Conservation (phyloP, 192 early-diverging fungal species). For the Mortierella alpina region DNA sequence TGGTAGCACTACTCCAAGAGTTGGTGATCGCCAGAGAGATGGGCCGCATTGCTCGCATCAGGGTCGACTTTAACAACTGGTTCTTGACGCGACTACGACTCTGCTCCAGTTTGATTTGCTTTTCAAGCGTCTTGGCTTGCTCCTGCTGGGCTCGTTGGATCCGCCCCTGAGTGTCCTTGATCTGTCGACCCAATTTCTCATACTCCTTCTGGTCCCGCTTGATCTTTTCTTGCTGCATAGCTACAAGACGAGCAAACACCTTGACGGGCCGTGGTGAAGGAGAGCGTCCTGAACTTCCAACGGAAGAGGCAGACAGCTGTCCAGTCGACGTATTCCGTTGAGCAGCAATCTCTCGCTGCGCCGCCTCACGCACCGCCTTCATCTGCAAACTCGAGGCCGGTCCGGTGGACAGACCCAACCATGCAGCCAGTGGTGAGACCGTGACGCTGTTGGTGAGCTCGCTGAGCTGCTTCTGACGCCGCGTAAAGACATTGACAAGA, state of each 20-base stretch:
- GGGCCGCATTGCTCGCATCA: constrained; percentile 53
- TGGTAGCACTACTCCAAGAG: constrained; percentile 51
- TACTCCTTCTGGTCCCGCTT: constrained; percentile 75
- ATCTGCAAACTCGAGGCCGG: constrained; percentile 8
- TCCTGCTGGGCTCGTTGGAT: constrained; percentile 61
- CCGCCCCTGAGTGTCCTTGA: constrained; percentile 63
- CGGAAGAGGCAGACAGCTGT: constrained; percentile 8
- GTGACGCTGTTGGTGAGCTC: not conserved
- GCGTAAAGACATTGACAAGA: constrained; percentile 55
- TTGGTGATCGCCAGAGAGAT: constrained; percentile 49
- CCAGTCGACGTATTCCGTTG: constrained; percentile 11
- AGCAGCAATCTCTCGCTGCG: constrained; percentile 43
- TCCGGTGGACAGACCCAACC: constrained; percentile 38
- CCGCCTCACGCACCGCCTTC: constrained; percentile 52
- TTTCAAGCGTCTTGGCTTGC: constrained; percentile 55
- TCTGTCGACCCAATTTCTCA: constrained; percentile 71
- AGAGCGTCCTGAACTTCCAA: not conserved
- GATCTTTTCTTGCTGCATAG: constrained; percentile 71
- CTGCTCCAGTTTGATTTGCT: constrained; percentile 50
- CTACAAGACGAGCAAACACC: constrained; percentile 62
- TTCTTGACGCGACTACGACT: constrained; percentile 45
- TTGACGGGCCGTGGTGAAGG: constrained; percentile 3
- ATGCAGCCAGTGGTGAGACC: constrained; percentile 30
- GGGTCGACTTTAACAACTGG: constrained; percentile 38
- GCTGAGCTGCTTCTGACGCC: constrained; percentile 20